Base-by-base conservation (phyloP, 108 stramenopile genomes). In the Chaetoceros tenuissimus region DNA sequence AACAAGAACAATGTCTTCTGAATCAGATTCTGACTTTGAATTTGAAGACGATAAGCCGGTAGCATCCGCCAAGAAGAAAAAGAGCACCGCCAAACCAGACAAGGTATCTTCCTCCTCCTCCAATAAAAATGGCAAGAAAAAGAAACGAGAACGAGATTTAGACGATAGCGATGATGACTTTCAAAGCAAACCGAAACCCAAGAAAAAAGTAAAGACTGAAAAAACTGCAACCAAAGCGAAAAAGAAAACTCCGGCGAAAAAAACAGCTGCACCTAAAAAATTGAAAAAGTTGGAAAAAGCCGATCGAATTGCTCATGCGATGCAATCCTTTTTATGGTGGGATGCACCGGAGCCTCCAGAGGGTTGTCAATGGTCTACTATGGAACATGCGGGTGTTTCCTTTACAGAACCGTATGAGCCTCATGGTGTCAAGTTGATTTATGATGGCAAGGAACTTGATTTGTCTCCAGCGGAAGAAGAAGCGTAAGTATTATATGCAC, bases 311-410 rank as follows among this genome's bases (percentile, higher is more conserved):
- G 71, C 80, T 19, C 85, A 89, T 59, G 92, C 87, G 45, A 94
- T 94, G 89, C 88, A 94, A 71, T 78, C 89, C 60, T 85, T 89
- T 64, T 70, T 90, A 24, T 91, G 89, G 93, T 91, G 89, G 93
- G 68, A 94, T 57, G 83, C 93, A 40, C 63, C 71, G 22, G 78
- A 87, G 19, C 90, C 80, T 3, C 91, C 94, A 26, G 72, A 63
- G 26, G 97, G 97, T 34, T 78, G 71, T 64, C 89, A 97, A 59
- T 99, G 99, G 99, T 59, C 51, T 16, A 89, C 75, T 24, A 89
- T 99, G 82, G 96, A 99, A 71, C 96, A 97, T 72, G 73, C 85
- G 7, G 98, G 98, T n/a, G 89, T 98, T 10, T 69, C 73, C 45
- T 98, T 99, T 75, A 87, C 97, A 7, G 94, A 95, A 53, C 63